phyloP scores from a whole-genome alignment of 2,329 filamentous ascomycete species.

The Trichoderma hamatum region DNA sequence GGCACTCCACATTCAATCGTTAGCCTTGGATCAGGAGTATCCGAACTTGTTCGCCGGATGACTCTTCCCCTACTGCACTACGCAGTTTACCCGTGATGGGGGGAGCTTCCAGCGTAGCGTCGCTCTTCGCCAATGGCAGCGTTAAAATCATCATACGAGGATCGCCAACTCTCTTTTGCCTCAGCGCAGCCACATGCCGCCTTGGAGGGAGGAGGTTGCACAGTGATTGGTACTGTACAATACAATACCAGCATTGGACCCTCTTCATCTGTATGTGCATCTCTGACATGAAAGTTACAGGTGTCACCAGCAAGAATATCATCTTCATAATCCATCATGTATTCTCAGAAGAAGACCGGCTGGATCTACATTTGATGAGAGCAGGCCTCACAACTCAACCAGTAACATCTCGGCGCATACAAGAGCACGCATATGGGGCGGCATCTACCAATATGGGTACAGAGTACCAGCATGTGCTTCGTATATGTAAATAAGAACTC shows the following conservation, averaged over 20 bases:
- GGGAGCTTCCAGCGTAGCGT: slow-evolving; percentile 2
- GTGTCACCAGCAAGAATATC: background rate
- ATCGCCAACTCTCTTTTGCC: background rate
- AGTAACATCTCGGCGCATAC: background rate
- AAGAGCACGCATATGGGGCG: background rate
- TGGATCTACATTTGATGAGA: background rate
- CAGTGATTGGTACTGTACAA: background rate
- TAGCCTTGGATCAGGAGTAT: slow-evolving; percentile 1
- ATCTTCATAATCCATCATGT: background rate
- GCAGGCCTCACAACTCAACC: background rate
- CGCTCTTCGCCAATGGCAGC: background rate
- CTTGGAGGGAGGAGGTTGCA: background rate
- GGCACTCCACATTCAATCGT: background rate
- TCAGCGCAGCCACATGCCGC: background rate
- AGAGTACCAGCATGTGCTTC: background rate
- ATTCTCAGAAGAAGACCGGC: background rate
- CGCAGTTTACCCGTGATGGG: background rate
- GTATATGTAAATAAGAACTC: background rate
- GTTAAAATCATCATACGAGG: background rate
- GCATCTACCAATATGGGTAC: background rate
- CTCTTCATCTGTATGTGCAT: background rate
- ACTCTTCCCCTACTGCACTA: slow-evolving; percentile 1
- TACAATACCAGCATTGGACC: background rate
- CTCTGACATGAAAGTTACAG: background rate
- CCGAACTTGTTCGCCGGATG: slow-evolving; percentile 14